Evolutionary conservation across 331 rosid genomes (phyloP), one percentile per base, ranked within the genome.

Genomic region (Acacia pycnantha): DNA sequence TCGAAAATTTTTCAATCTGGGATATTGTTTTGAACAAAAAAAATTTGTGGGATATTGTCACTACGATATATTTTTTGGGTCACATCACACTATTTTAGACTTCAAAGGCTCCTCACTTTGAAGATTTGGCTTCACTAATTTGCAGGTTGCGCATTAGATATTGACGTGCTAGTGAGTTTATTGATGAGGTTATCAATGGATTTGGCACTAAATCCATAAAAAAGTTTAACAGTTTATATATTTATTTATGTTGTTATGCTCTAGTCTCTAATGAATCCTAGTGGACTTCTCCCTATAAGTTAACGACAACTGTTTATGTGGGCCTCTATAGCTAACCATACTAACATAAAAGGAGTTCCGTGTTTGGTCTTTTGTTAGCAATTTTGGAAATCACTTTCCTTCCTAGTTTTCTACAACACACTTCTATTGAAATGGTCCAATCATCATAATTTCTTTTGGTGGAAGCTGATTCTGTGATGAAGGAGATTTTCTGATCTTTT

Each of bases 361-460:
- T n/a, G 9, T 43, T 41, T 22, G 54, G 54, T 70, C 74, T 43
- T 12, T 70, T 3, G 11, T 26, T 47, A 27, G 44, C 9, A 13
- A 46, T 27, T 29, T 73, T 29, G 46, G n/a, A 27, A 24, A 24
- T 73, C 77, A 47, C 27, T 73, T 48, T 16, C 29, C 5, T 9
- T 73, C 35, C 27, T 18, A 26, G 33, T n/a, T 43, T n/a, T 26
- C 22, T 46, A 14, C 59, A 47, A 12, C n/a, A 15, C 40, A 15
- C 21, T 21, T 44, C 33, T 43, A 27, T 18, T 11, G 14, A 53
- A 51, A 51, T 24, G 40, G 24, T n/a, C 46, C 40, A 21, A 15
- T 46, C 5, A 29, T 76, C 47, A 77, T 15, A 72, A 40, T 77
- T 67, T 69, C 11, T 67, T 41, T 76, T 58, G 22, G 40, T 76